Evolutionary conservation across 371 early-diverging fungal genomes (phyloP), one percentile per base, ranked within the genome.

Genomic region (Mucor sp.): DNA sequence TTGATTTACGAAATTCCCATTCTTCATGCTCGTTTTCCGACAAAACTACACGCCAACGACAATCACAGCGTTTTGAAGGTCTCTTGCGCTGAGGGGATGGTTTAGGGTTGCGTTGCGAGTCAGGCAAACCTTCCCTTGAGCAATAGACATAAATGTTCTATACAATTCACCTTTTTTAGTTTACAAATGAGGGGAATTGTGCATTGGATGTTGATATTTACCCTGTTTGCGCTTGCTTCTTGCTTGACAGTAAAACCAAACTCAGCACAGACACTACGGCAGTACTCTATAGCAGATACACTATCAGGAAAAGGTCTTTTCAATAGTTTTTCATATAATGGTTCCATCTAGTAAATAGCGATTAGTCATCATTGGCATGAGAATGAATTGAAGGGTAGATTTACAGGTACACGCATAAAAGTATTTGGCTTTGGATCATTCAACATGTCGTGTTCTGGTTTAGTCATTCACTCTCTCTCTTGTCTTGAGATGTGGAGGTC

Each of bases 101-200:
- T 71, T 85, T 83, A 41, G 85, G 83, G 55, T 82, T 82, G 41
- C 86, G 84, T 68, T 79, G 79, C 15, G 85, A 85, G 60, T 88
- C 88, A 7, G 87, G 83, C 11, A 88, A 71, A 12, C 88, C 88
- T 79, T 88, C 88, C 58, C 88, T 77, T 7, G 88, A 88, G 59
- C 88, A 88, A 63, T 88, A 88, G 47, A 88, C 74, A 58, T 88
- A 88, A 11, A 88, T 84, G 64, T 88, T 85, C 88, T 88, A 66
- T 30, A 14, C 3, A 25, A 25, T 19, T 57, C 19, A 28, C 15
- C 43, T 57, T 19, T 15, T 33, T 55, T 28, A 21, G 33, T 53
- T 17, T 57, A 58, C n/a, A 53, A 47, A 27, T 60, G 44, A 33
- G 43, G 25, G 48, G 8, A 37, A 35, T 53, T 53, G 19, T 48